Conservation (phyloP, 208 protist species). For the Tritrichomonas foetus region DNA sequence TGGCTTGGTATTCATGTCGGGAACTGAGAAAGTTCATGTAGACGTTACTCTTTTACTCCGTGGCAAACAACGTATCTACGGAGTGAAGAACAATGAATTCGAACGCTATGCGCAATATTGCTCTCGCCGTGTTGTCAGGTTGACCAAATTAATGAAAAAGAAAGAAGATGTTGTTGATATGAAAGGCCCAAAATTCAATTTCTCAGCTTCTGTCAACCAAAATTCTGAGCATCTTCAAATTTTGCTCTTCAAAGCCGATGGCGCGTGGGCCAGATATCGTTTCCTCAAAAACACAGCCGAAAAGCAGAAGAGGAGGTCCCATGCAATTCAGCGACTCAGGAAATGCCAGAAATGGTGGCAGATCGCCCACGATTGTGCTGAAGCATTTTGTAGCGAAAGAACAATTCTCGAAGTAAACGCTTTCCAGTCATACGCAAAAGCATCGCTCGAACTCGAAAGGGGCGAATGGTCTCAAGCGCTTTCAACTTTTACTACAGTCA, state of each 20-base stretch:
- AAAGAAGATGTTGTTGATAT: not conserved
- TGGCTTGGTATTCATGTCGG: too few relatives aligned
- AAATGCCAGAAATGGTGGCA: not conserved
- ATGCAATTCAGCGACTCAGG: not conserved
- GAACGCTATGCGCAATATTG: conserved; percentile 8
- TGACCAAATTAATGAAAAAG: not conserved
- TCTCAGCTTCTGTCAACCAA: not conserved
- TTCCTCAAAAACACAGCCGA: not conserved
- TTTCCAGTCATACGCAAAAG: not conserved
- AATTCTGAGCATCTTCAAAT: not conserved
- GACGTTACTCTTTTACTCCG: not conserved
- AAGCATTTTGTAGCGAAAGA: not conserved
- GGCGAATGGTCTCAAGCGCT: not conserved
- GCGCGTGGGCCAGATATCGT: not conserved
- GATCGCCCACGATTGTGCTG: not conserved
- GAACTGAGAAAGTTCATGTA: too few relatives aligned
- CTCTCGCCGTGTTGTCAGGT: not conserved
- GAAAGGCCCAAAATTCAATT: not conserved
- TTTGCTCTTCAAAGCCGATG: not conserved
- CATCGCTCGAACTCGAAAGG: not conserved
- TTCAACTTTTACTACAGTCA: not conserved
- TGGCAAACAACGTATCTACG: not conserved
- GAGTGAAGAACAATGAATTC: not conserved
- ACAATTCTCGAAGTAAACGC: not conserved
- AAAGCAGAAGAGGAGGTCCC: not conserved